Base-by-base conservation (phyloP, 352 stramenopile species). In the Hyaloperonospora arabidopsidis region DNA sequence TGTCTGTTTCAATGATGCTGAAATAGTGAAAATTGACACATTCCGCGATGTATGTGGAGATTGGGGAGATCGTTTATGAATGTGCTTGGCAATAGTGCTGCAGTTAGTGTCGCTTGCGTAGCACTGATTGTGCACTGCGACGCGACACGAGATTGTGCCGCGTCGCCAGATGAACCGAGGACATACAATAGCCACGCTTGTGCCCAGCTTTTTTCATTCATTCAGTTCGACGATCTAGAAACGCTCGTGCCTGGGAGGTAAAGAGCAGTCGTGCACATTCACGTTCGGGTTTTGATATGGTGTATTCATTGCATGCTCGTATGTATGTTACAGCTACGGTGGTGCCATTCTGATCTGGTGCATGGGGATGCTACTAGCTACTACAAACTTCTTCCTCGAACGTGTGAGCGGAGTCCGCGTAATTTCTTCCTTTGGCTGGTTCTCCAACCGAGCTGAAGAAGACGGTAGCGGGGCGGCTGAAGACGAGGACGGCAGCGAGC, bases 371-470 rank as follows among this genome's bases (percentile, higher is more conserved):
- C 59, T 72, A 15, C 67, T 94, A 18, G 81, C 82, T 2, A 89
- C 86, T 52, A 88, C 81, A 5, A 94, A 92, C 57, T 91, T 94
- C 38, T 71, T 92, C 10, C 63, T 90, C 21, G 84, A 94, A 59
- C 76, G 81, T 2, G 62, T 91, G 54, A 89, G 82, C 25, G 81
- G 84, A 2, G 78, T 92, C 45, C 76, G 79, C 45, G 72, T 94
- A 63, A 86, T 94, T 19, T 78, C 70, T 14, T 70, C 65, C 0
- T 87, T 93, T 46, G 73, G 86, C 25, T 93, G 83, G 83, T 61
- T 89, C 2, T 72, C 62, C 0, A 67, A 72, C 22, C 64, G 61
- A 2, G 68, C 76, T 17, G 76, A 84, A 17, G 72, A 80, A 28
- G 75, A 84, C 0, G 10, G 21, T 14, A 66, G 70, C 12, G 53